Evolutionary conservation across 2,329 filamentous ascomycete species (phyloP).

Genomic region (Exophiala sideris): DNA sequence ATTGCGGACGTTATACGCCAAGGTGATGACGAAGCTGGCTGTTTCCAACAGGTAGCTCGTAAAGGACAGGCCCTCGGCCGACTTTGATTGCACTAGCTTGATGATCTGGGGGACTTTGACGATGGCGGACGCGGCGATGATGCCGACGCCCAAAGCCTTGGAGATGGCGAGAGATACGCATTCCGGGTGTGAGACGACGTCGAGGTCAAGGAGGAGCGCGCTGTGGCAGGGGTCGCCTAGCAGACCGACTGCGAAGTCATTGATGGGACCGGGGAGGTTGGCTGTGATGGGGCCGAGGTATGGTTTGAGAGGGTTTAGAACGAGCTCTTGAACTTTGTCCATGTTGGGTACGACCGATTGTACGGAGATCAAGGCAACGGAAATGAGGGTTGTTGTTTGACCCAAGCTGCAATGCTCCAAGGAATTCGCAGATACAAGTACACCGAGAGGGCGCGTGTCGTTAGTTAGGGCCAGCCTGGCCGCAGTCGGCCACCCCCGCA

Average conservation of each 20-base stretch:
- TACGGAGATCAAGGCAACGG: slow-evolving; percentile 20
- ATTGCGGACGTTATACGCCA: slow-evolving; percentile 89
- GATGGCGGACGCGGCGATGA: slow-evolving; percentile 82
- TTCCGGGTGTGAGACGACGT: slow-evolving; percentile 65
- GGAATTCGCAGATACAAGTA: too few relatives aligned
- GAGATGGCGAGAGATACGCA: slow-evolving; percentile 89
- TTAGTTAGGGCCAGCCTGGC: neutral
- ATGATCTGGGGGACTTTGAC: slow-evolving; percentile 97
- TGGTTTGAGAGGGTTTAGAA: slow-evolving; percentile 44
- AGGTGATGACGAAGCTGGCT: slow-evolving; percentile 76
- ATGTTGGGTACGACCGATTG: slow-evolving; percentile 27
- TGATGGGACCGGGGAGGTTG: slow-evolving; percentile 70
- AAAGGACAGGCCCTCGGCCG: slow-evolving; percentile 80
- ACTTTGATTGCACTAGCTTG: slow-evolving; percentile 79
- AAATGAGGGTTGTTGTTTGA: slow-evolving; percentile 48
- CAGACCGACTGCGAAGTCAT: slow-evolving; percentile 71
- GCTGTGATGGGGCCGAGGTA: slow-evolving; percentile 65
- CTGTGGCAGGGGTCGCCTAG: slow-evolving; percentile 83
- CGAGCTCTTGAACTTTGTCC: slow-evolving; percentile 40
- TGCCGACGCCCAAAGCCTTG: slow-evolving; percentile 89
- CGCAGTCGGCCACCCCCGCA: neutral
- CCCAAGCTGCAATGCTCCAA: neutral
- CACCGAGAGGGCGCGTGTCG: too few relatives aligned
- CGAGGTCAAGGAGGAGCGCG: slow-evolving; percentile 78
- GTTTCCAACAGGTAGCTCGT: slow-evolving; percentile 92